Base-by-base conservation (phyloP, 2,329 filamentous ascomycete species). In the Thielaviopsis euricoi region DNA sequence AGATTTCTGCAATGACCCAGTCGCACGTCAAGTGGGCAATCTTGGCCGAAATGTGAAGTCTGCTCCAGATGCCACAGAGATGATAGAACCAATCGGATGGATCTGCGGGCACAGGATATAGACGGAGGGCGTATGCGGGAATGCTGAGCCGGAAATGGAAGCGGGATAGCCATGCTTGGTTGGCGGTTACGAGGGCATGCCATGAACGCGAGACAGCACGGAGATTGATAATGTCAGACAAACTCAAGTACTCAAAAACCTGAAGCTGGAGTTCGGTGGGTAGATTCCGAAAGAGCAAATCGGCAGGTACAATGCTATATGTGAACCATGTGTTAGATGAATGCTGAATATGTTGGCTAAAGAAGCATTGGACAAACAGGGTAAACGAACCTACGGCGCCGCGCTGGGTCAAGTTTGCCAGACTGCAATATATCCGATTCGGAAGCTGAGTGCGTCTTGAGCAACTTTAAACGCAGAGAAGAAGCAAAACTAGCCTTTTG, bases 1-100 rank as follows among this genome's bases (percentile, higher is more conserved):
- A 85, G 13, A 84, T 81, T 61, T 84, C 81, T 62, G 82, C 82
- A 3, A 78, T 81, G 15, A 82, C 79, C 75, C 81, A 80, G 62
- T 82, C 77, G 62, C 79, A 80, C 68, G 84, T 83, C 56, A 81
- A 69, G 59, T 74, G 76, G 0, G 81, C 76, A 15, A 85, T 67
- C 66, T 85, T 85, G 10, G 79, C 75, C 13, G 81, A 78, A 25
- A 84, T 80, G 64, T 84, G 80, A 1, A 85, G 67, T 19, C 81
- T 76, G 65, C 85, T 81, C 81, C 81, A 84, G 63, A 85, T 70
- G 21, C 80, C 76, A 64, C 81, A 84, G 0, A 85, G 67, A 61
- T 83, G 77, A 63, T 82, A 79, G 37, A 85, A 74, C 60, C 74
- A 81, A 56, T 80, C 69, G 19, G 73, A 68, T 19, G 70, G 64